A percentile compares a stretch with the other conserved stretches of the same genome.
phyloP scores from a whole-genome alignment of 129 eudicot species.

The Artemisia argyi region DNA sequence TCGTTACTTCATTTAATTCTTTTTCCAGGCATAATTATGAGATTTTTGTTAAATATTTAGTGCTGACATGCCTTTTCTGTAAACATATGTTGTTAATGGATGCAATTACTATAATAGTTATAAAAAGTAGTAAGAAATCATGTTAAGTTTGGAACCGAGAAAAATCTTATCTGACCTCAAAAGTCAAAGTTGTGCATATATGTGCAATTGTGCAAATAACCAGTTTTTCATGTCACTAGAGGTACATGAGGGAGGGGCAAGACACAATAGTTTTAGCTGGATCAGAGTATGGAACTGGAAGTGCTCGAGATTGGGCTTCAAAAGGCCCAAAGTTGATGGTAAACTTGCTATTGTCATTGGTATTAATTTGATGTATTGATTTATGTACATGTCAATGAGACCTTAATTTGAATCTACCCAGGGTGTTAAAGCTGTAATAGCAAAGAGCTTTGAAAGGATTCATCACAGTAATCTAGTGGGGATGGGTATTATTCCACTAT shows the following conservation, averaged over 20 bases:
- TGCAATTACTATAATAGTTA: neutral
- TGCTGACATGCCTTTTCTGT: no score
- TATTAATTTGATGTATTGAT: neutral
- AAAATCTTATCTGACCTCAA: conserved; percentile 11
- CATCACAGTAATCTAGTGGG: conserved; percentile 30
- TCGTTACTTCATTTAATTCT: neutral
- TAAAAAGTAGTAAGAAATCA: neutral
- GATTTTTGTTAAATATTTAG: no score
- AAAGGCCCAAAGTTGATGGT: conserved; percentile 38
- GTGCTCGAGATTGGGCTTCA: conserved; percentile 34
- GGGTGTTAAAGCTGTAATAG: conserved; percentile 38
- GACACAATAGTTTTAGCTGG: conserved; percentile 32
- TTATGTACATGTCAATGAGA: neutral
- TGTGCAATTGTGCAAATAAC: neutral
- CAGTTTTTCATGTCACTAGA: conserved; percentile 13
- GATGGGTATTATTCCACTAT: conserved; percentile 39
- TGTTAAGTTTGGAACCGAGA: neutral
- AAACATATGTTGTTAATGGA: neutral
- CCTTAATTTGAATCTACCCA: conserved; percentile 1
- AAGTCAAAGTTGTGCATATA: conserved; percentile 1
- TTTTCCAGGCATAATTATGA: neutral
- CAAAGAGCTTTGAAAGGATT: conserved; percentile 20
- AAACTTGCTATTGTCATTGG: neutral
- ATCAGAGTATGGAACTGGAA: conserved; percentile 27
- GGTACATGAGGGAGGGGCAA: conserved; percentile 21